Percentiles rank a stretch among this genome's conserved stretches.
These are phyloP conservation scores for Annona cherimola DNA, from an alignment of 164 flowering plant genomes.

Conservation along the genomic window DNA sequence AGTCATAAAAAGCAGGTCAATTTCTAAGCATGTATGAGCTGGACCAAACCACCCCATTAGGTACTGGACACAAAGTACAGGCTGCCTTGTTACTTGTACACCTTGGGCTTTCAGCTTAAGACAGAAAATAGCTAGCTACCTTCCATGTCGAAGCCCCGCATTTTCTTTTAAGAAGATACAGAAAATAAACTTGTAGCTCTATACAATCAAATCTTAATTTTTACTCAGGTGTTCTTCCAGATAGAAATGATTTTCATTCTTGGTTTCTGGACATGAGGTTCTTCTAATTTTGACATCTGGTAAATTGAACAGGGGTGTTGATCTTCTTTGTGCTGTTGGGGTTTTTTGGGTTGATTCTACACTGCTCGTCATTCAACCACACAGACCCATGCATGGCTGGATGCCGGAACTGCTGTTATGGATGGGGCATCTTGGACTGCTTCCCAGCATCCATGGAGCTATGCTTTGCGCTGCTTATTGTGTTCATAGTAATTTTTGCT, in stretches of 20 bases:
- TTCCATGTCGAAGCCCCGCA: not conserved
- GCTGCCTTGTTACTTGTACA: not conserved
- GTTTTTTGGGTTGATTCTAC: constrained; percentile 71
- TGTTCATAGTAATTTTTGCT: constrained; percentile 79
- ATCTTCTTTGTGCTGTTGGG: constrained; percentile 86
- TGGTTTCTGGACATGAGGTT: not conserved
- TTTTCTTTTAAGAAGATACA: too few relatives aligned
- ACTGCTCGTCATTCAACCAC: constrained; percentile 63
- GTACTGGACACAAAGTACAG: not conserved
- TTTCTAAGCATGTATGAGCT: not conserved
- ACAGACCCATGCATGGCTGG: constrained; percentile 81
- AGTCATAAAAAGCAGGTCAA: not conserved
- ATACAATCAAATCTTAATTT: too few relatives aligned
- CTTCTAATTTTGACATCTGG: not conserved
- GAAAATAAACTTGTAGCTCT: too few relatives aligned
- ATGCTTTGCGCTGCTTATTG: constrained; percentile 70
- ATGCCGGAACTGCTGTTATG: constrained; percentile 90
- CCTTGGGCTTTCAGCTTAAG: not conserved
- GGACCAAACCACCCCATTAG: not conserved
- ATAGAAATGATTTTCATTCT: not conserved
- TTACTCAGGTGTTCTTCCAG: not conserved
- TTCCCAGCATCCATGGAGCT: constrained; percentile 95
- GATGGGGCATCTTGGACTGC: constrained; percentile 96
- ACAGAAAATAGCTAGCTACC: not conserved
- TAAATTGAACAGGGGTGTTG: constrained; percentile 55